Base-by-base conservation (phyloP, 805 yeast genomes). In the Blastobotrys robertii region DNA sequence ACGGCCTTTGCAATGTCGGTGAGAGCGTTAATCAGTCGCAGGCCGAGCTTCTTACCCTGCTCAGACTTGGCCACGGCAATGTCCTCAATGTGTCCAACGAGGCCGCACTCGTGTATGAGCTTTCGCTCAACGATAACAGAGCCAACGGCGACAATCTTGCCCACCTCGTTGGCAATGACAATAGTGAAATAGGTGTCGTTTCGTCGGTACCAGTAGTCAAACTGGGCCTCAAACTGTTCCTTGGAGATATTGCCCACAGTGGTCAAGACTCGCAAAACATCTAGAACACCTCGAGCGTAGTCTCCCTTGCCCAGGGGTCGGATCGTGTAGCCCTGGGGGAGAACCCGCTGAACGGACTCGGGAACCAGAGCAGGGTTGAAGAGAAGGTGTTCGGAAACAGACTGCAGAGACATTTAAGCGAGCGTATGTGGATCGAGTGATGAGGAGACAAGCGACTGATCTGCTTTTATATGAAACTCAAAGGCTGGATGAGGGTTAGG, bases 71-170 rank as follows among this genome's bases (percentile, higher is more conserved):
- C 70, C 3, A 90, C 94, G 1, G 97, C 81, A 47, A 90, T 90
- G 59, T 90, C 98, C 57, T 90, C 98, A 49, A 90, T 82, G 64
- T 90, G 97, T 1, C 97, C 97, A 3, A 85, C 94, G 41, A 72
- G 62, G 0, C 95, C 94, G 59, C 92, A 78, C 33, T 67, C 75
- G 63, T 90, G 98, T 49, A 92, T 86, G 49, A 64, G 58, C 61
- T 90, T 90, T 39, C 72, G 72, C 60, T 90, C 98, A 6, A 92
- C 67, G 8, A 92, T 55, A 10, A 90, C 64, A 59, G 82, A 78
- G 0, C 97, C 97, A 0, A 87, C 77, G 3, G 94, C 96, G 0
- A 84, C 94, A 8, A 87, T 76, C 3, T 53, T 53, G 7, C 72
- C 76, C 0, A 60, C 50, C 0, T 56, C 58, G 51, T 80, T 72